Evolutionary conservation across 1,284 basidiomycete species (phyloP).

Genomic region (Cryptococcus amylolentus): DNA sequence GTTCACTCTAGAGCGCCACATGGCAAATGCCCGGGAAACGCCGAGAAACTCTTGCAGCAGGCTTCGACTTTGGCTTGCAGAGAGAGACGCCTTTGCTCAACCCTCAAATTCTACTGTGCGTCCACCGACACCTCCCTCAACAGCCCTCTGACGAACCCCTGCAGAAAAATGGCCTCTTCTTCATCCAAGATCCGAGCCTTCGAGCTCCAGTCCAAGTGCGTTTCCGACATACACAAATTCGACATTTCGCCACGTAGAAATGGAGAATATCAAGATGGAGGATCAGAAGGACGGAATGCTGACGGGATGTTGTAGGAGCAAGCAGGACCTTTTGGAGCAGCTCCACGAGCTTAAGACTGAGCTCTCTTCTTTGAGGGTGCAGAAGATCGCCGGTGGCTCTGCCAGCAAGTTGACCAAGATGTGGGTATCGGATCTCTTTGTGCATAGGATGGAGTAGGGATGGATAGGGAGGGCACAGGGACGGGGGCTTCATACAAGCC

Average conservation of each 20-base stretch:
- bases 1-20: neutral
- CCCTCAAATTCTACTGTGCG: constrained; percentile 52
- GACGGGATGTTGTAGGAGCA: constrained; percentile 64
- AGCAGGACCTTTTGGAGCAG: constrained; percentile 95
- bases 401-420: constrained; percentile 97
- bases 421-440: constrained; percentile 56
- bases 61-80: neutral
- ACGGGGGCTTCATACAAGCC: neutral
- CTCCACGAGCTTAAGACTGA: constrained; percentile 93
- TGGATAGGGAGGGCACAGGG: neutral
- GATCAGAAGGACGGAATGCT: constrained; percentile 10
- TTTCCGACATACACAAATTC: constrained; percentile 3
- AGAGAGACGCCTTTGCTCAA: constrained; percentile 5
- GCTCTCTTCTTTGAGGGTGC: constrained; percentile 87
- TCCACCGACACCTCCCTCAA: neutral
- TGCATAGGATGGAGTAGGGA: neutral
- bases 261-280: neutral
- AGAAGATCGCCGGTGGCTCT: constrained; percentile 96
- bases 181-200: constrained; percentile 79
- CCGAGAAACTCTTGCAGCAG: neutral
- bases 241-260: constrained; percentile 10
- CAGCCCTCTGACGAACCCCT: constrained; percentile 1
- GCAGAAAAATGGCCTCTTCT: constrained; percentile 42
- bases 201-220: constrained; percentile 96
- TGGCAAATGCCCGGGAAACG: neutral